Evolutionary conservation across 1,139 yeast species (phyloP).

Genomic region (Saccharomyces hybrid): DNA sequence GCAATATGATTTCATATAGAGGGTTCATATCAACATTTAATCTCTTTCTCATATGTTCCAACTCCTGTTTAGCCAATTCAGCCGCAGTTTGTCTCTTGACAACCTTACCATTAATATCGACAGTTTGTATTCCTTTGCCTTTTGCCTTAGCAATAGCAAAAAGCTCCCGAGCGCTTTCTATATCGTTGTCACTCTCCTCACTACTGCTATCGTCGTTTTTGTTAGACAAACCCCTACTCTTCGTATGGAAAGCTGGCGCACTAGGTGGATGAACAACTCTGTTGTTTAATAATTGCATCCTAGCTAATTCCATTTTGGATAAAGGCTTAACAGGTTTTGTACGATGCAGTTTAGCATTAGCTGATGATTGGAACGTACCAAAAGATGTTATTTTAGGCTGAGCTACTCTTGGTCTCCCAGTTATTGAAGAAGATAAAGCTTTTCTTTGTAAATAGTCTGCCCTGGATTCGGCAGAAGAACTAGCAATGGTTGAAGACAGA

Average conservation of each 20-base stretch:
- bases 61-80: slow-evolving; percentile 51
- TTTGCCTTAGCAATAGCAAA: slow-evolving; percentile 31
- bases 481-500: neutral
- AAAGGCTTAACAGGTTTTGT: slow-evolving; percentile 37
- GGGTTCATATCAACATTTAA: slow-evolving; percentile 73
- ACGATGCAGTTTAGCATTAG: slow-evolving; percentile 35
- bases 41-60: slow-evolving; percentile 71
- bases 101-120: slow-evolving; percentile 30
- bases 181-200: slow-evolving; percentile 32
- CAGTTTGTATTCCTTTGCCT: slow-evolving; percentile 27
- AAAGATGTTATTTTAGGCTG: slow-evolving; percentile 48
- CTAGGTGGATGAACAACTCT: slow-evolving; percentile 55
- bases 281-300: slow-evolving; percentile 30
- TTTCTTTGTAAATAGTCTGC: slow-evolving; percentile 27
- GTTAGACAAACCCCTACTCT: slow-evolving; percentile 9
- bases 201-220: slow-evolving; percentile 28
- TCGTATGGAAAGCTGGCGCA: slow-evolving; percentile 69
- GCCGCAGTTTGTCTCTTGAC: slow-evolving; percentile 20
- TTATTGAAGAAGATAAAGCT: slow-evolving; percentile 24
- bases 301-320: slow-evolving; percentile 34
- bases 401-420: slow-evolving; percentile 29
- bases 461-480: slow-evolving; percentile 18
- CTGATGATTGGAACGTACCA: slow-evolving; percentile 33
- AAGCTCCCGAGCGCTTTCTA: slow-evolving; percentile 32
- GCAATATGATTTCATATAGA: slow-evolving; percentile 57